Conservation (phyloP, 495 filamentous ascomycete species). For the Penicillium lividum region DNA sequence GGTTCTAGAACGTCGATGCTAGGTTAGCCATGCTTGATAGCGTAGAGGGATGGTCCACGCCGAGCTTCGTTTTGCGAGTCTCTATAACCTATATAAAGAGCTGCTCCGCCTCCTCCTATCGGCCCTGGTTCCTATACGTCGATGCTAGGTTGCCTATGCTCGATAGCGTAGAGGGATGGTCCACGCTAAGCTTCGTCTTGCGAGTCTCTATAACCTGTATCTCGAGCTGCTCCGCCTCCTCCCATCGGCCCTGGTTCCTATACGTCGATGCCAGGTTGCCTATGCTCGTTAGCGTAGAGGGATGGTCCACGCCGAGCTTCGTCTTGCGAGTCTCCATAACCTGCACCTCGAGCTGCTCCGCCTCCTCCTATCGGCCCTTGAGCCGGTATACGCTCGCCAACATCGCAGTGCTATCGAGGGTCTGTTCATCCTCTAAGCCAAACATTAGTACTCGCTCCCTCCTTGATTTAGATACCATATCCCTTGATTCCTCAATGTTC, state of each 20-base stretch:
- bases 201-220: neutral
- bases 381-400: neutral
- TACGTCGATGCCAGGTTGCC: neutral
- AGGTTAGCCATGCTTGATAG: slow-evolving; percentile 1
- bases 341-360: slow-evolving; percentile 8
- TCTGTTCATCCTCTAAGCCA: neutral
- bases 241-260: slow-evolving; percentile 5
- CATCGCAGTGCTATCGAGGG: neutral
- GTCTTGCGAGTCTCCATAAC: slow-evolving; percentile 17
- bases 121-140: neutral
- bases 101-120: slow-evolving; percentile 2
- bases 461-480: neutral
- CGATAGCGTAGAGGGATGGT: slow-evolving; percentile 1
- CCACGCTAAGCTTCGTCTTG: neutral
- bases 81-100: neutral
- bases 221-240: slow-evolving; percentile 6
- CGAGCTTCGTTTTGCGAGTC: neutral
- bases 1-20: slow-evolving; percentile 1
- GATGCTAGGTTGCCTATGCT: slow-evolving; percentile 1
- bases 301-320: slow-evolving; percentile 19
- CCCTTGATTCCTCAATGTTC: too few species aligned
- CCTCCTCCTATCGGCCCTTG: slow-evolving; percentile 5
- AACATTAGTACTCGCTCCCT: too few species aligned
- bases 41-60: slow-evolving; percentile 5
- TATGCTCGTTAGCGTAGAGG: slow-evolving; percentile 10